Conservation (phyloP, 1,139 yeast species). For the Schwanniomyces etchellsii region DNA sequence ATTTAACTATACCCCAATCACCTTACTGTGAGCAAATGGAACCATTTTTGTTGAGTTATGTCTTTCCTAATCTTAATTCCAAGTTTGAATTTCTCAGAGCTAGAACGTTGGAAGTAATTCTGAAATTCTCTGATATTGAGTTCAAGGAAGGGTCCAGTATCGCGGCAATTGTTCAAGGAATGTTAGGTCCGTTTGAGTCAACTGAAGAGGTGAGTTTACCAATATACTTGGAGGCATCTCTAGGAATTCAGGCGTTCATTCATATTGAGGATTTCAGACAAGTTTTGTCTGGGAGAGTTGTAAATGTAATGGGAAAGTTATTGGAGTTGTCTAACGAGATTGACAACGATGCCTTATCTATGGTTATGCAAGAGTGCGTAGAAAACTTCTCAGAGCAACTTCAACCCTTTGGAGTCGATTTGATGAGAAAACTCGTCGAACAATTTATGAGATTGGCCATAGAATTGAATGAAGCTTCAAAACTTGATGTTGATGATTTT, state of each 20-base stretch:
- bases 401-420: constrained; percentile 88
- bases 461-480: constrained; percentile 62
- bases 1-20: constrained; percentile 49
- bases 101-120: constrained; percentile 74
- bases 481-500: constrained; percentile 41
- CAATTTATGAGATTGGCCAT: constrained; percentile 72
- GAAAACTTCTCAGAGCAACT: constrained; percentile 83
- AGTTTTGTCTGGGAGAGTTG: constrained; percentile 60
- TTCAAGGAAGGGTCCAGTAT: constrained; percentile 47
- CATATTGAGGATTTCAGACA: constrained; percentile 61
- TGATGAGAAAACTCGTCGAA: constrained; percentile 72
- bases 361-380: constrained; percentile 94
- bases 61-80: constrained; percentile 69
- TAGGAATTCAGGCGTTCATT: constrained; percentile 79
- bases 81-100: constrained; percentile 73
- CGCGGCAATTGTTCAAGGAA: constrained; percentile 58
- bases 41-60: constrained; percentile 53
- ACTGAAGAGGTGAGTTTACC: constrained; percentile 51
- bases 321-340: constrained; percentile 72
- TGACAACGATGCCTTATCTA: constrained; percentile 82
- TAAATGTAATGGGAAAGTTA: constrained; percentile 78
- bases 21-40: constrained; percentile 69
- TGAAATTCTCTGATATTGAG: constrained; percentile 62
- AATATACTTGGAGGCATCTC: constrained; percentile 76
- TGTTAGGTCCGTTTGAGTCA: constrained; percentile 51